A percentile compares a stretch with the other conserved stretches of the same genome.
These are phyloP conservation scores for Petunia secreta DNA, from an alignment of 257 asterid species.

Conservation along the genomic window DNA sequence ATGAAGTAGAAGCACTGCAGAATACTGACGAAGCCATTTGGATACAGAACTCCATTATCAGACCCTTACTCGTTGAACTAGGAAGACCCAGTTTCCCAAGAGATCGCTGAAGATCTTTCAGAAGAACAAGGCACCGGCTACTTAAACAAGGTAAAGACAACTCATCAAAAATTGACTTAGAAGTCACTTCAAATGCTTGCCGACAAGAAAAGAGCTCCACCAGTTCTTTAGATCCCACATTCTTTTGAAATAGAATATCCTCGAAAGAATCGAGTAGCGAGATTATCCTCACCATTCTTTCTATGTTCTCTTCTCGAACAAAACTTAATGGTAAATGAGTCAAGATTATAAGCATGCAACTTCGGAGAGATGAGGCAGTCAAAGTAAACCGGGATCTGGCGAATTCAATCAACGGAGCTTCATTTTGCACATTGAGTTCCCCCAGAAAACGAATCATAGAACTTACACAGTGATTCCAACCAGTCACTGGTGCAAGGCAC, in stretches of 20 bases:
- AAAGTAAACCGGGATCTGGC: background rate
- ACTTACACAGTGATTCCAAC: slow-evolving; percentile 37
- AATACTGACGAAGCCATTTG: slow-evolving; percentile 27
- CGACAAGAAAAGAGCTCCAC: slow-evolving; percentile 1
- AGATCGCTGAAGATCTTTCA: slow-evolving; percentile 21
- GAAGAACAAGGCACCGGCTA: background rate
- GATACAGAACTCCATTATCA: slow-evolving; percentile 19
- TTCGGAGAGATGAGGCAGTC: slow-evolving; percentile 17
- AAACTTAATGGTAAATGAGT: slow-evolving; percentile 24
- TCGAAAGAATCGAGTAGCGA: background rate
- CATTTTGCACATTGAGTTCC: background rate
- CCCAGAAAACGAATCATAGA: slow-evolving; percentile 50
- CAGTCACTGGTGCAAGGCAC: slow-evolving; percentile 37
- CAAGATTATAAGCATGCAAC: slow-evolving; percentile 14
- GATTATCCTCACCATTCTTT: slow-evolving; percentile 3
- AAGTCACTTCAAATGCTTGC: slow-evolving; percentile 2
- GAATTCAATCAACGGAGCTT: background rate
- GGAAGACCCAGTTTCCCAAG: slow-evolving; percentile 12
- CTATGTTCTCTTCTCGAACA: background rate
- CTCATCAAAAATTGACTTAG: background rate
- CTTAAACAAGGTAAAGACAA: background rate
- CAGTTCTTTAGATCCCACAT: background rate
- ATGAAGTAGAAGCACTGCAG: slow-evolving; percentile 25
- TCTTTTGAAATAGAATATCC: background rate
- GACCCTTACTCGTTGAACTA: background rate